phyloP scores from a whole-genome alignment of 1,284 basidiomycete genomes.

The Laetiporus sulphureus region DNA sequence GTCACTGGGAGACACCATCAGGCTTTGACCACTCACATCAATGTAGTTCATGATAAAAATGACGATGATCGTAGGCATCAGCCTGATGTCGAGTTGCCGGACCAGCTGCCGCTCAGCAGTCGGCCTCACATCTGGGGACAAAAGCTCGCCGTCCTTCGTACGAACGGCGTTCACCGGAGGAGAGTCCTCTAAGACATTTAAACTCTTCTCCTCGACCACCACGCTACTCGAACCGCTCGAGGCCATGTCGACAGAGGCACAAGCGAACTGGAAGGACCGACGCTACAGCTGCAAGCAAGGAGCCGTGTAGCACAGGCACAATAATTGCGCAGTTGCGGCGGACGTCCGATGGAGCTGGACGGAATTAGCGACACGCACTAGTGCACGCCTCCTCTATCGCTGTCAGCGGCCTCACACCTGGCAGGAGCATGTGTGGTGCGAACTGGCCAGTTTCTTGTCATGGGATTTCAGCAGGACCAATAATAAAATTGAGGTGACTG shows the following conservation, averaged over 20 bases:
- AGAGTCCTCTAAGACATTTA: not conserved
- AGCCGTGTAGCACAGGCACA: too few relatives aligned
- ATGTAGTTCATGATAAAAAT: slow-evolving; percentile 69
- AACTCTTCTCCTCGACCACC: not conserved
- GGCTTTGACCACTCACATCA: slow-evolving; percentile 37
- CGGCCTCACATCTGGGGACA: slow-evolving; percentile 17
- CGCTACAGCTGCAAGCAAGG: too few relatives aligned
- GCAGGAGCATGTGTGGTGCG: too few relatives aligned
- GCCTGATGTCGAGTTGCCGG: slow-evolving; percentile 48
- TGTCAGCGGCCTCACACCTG: too few relatives aligned
- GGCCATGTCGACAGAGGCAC: not conserved
- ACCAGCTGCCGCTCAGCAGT: slow-evolving; percentile 25
- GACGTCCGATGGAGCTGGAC: too few relatives aligned
- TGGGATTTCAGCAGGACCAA: too few relatives aligned
- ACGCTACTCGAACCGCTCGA: not conserved
- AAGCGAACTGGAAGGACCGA: too few relatives aligned
- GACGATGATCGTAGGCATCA: slow-evolving; percentile 53
- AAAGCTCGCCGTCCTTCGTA: slow-evolving; percentile 19
- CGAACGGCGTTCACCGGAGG: not conserved
- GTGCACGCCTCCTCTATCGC: too few relatives aligned
- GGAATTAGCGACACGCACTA: too few relatives aligned
- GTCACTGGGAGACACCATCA: not conserved
- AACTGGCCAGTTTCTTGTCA: too few relatives aligned
- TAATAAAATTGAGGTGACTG: too few relatives aligned
- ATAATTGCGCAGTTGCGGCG: too few relatives aligned